A percentile compares a stretch with the other conserved stretches of the same genome.
Conservation (phyloP, 2,329 filamentous ascomycete species). For the Colletotrichum echinochloae region DNA sequence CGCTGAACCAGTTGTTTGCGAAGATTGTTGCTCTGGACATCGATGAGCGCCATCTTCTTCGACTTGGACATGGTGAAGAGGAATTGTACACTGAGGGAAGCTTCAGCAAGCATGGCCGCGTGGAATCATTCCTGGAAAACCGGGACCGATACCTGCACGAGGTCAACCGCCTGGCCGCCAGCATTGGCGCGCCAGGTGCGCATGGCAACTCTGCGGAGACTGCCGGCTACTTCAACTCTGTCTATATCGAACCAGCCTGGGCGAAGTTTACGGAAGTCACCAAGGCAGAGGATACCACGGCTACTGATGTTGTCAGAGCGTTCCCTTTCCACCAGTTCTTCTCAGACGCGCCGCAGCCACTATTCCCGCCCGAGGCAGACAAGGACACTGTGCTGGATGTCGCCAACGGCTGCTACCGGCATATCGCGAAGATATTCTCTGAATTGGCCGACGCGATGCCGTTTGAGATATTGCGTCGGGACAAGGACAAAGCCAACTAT, state of each 20-base stretch:
- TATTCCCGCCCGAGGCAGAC: conserved; percentile 77
- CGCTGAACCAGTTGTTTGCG: conserved; percentile 95
- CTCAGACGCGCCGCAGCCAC: conserved; percentile 83
- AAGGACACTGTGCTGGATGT: conserved; percentile 79
- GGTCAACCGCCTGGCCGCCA: conserved; percentile 86
- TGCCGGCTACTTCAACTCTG: conserved; percentile 94
- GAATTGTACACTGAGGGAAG: conserved; percentile 87
- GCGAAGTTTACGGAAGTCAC: conserved; percentile 77
- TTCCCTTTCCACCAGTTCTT: conserved; percentile 96
- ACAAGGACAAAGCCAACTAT: conserved; percentile 95
- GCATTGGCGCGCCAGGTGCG: conserved; percentile 89
- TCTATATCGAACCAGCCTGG: conserved; percentile 92
- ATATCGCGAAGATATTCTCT: conserved; percentile 90
- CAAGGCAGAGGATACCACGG: conserved; percentile 66
- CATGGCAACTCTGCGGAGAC: conserved; percentile 97
- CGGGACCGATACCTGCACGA: conserved; percentile 82
- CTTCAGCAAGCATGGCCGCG: conserved; percentile 94
- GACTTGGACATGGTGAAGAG: conserved; percentile 94
- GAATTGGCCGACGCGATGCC: conserved; percentile 94
- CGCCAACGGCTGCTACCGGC: conserved; percentile 85
- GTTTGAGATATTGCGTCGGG: conserved; percentile 91
- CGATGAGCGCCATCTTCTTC: conserved; percentile 91
- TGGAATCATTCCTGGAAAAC: conserved; percentile 95
- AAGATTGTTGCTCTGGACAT: conserved; percentile 98
- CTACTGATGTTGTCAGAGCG: conserved; percentile 72